These are phyloP conservation scores for Cladosporium cucumerinum DNA, from an alignment of 2,329 filamentous ascomycete genomes.

Conservation along the genomic window DNA sequence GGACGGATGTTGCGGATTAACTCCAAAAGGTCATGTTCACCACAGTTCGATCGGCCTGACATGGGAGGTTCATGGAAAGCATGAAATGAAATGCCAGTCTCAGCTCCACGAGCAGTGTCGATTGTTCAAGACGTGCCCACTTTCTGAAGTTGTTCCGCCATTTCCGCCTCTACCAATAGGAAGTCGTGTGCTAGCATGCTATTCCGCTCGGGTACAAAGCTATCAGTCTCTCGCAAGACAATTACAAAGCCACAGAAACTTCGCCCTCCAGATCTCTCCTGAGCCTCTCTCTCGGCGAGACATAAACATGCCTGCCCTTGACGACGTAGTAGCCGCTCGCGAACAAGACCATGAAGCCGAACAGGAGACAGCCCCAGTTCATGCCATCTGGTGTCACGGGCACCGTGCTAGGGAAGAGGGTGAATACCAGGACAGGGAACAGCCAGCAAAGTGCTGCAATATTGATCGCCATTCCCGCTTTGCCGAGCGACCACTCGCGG, in stretches of 20 bases:
- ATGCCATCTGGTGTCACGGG: constrained; percentile 37
- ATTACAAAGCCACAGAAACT: neutral
- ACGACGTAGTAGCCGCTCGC: constrained; percentile 41
- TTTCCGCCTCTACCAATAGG: neutral
- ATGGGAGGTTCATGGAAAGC: neutral
- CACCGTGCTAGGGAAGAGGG: constrained; percentile 42
- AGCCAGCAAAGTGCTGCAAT: constrained; percentile 38
- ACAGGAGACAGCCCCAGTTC: constrained; percentile 50
- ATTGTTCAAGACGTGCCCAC: neutral
- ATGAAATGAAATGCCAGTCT: neutral
- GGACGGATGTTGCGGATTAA: neutral
- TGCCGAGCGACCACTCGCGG: constrained; percentile 38
- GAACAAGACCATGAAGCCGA: constrained; percentile 38
- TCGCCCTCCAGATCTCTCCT: constrained; percentile 6
- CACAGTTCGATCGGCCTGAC: neutral
- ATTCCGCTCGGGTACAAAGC: neutral
- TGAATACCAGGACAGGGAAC: constrained; percentile 46
- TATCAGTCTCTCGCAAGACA: neutral
- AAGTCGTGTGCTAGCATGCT: neutral
- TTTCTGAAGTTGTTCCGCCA: neutral
- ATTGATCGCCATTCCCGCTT: constrained; percentile 37
- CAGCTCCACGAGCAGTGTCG: neutral
- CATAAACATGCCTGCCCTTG: constrained; percentile 31
- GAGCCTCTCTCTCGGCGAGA: constrained; percentile 18
- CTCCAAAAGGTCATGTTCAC: neutral